Percentiles rank a stretch among this genome's conserved stretches.
Conservation (phyloP, 2,329 filamentous ascomycete species). For the Ascochyta rabiei region DNA sequence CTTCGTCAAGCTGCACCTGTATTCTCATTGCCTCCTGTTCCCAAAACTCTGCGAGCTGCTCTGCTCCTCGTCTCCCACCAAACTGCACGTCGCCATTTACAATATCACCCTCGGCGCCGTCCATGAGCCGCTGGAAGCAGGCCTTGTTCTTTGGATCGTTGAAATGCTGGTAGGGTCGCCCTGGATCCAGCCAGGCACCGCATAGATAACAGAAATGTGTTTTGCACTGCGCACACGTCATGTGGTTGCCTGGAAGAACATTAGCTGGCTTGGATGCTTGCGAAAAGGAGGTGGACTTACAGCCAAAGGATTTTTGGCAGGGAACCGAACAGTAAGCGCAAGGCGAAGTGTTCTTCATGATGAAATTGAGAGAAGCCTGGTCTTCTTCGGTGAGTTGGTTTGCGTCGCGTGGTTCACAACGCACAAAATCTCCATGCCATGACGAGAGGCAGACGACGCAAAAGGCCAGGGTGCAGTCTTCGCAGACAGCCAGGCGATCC, state of each 20-base stretch:
- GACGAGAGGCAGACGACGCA: constrained; percentile 75
- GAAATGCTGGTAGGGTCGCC: constrained; percentile 88
- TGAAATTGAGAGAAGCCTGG: constrained; percentile 82
- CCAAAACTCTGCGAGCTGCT: constrained; percentile 49
- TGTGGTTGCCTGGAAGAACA: constrained; percentile 69
- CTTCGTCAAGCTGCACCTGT: constrained; percentile 49
- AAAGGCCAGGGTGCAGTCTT: constrained; percentile 76
- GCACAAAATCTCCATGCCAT: constrained; percentile 94
- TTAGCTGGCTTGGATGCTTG: constrained; percentile 71
- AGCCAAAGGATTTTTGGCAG: constrained; percentile 88
- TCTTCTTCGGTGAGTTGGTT: constrained; percentile 83
- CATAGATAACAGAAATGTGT: constrained; percentile 97
- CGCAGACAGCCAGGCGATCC: constrained; percentile 81
- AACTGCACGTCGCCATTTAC: constrained; percentile 54
- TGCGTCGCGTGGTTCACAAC: constrained; percentile 68
- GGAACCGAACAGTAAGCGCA: constrained; percentile 88
- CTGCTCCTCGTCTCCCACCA: constrained; percentile 51
- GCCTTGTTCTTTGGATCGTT: constrained; percentile 67
- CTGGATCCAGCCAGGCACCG: constrained; percentile 79
- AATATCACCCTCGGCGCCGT: constrained; percentile 78
- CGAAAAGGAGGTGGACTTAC: constrained; percentile 61
- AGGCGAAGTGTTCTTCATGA: constrained; percentile 79
- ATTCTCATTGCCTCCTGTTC: constrained; percentile 45
- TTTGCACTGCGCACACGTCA: constrained; percentile 88
- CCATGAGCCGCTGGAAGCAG: constrained; percentile 90